phyloP scores from a whole-genome alignment of 148 eudicot species.

The Vaccinium macrocarpon region DNA sequence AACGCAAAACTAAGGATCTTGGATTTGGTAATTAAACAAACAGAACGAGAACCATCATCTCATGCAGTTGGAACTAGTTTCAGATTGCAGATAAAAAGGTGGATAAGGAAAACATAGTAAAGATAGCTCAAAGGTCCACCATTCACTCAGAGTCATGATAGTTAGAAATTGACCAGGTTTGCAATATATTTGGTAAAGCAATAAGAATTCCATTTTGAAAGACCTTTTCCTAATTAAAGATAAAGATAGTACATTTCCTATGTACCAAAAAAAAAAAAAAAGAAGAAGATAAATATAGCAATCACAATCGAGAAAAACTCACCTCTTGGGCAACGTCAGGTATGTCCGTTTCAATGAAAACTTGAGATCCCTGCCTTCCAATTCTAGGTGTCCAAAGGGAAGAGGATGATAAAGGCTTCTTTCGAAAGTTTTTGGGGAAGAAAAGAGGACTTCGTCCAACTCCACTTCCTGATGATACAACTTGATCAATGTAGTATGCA shows the following conservation, averaged over 20 bases:
- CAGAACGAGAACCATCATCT: slow-evolving; percentile 3
- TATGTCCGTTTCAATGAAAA: slow-evolving; percentile 72
- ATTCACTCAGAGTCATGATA: no score
- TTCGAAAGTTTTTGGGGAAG: slow-evolving; percentile 43
- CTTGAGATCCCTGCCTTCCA: slow-evolving; percentile 62
- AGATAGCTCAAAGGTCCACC: neutral
- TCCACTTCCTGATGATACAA: no score
- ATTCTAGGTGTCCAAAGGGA: slow-evolving; percentile 45
- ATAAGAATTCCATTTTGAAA: neutral
- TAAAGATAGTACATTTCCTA: no score
- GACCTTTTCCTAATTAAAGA: neutral
- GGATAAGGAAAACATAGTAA: neutral
- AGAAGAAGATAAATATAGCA: no score
- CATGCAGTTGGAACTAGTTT: neutral
- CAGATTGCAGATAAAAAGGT: neutral
- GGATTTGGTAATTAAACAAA: no score
- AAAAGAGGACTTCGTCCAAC: neutral
- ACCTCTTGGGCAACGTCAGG: slow-evolving; percentile 92
- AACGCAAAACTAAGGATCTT: no score
- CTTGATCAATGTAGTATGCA: no score
- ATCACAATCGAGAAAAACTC: slow-evolving; percentile 15
- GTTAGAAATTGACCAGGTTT: neutral
- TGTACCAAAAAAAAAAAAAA: no score
- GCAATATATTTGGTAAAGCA: neutral
- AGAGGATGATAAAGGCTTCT: slow-evolving; percentile 41